phyloP scores from a whole-genome alignment of 1,139 yeast species.

The Protomyces inouyei region DNA sequence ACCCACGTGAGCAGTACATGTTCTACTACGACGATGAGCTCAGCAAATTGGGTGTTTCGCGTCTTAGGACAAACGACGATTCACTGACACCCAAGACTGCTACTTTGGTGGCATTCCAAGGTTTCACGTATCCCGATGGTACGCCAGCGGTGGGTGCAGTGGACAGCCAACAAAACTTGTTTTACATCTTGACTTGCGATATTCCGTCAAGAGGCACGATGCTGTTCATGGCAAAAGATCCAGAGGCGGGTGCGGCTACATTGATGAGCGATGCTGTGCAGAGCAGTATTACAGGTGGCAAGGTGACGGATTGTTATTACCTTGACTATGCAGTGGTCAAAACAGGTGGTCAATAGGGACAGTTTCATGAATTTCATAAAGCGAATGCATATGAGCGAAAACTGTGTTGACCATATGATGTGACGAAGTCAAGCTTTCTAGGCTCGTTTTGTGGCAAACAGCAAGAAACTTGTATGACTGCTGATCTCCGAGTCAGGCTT shows the following conservation, averaged over 20 bases:
- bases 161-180: background rate
- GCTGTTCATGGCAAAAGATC: background rate
- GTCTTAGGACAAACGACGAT: background rate
- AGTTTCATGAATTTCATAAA: no score
- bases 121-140: background rate
- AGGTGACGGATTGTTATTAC: background rate
- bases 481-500: constrained; percentile 79
- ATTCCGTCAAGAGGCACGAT: background rate
- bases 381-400: no score
- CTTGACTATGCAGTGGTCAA: background rate
- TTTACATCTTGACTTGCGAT: background rate
- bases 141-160: background rate
- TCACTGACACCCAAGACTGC: background rate
- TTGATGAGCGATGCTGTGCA: background rate
- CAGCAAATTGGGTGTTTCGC: background rate
- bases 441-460: constrained; percentile 57
- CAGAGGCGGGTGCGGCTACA: background rate
- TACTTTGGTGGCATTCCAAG: background rate
- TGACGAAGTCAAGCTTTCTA: no score
- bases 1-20: background rate
- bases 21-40: background rate
- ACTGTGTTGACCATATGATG: no score
- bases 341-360: background rate
- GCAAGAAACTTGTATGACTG: constrained; percentile 88
- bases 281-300: background rate